Conservation (phyloP, 2,329 filamentous ascomycete species). For the Nannizziopsis arthrosporioides region DNA sequence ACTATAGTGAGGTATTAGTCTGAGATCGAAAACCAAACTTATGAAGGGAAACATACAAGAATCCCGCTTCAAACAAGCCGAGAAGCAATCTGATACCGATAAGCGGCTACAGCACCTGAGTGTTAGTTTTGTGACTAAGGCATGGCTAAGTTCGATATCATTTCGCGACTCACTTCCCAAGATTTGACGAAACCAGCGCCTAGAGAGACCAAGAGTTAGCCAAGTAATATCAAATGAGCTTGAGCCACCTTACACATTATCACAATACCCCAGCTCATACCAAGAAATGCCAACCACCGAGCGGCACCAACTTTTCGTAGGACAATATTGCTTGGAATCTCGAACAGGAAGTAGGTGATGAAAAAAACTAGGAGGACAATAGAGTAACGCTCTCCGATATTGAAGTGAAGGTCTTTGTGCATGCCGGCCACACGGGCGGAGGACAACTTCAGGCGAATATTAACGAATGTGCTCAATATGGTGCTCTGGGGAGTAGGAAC, state of each 20-base stretch:
- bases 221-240: slow-evolving; percentile 2
- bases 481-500: not conserved
- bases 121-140: not conserved
- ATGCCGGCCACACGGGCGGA: slow-evolving; percentile 55
- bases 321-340: slow-evolving; percentile 59
- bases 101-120: slow-evolving; percentile 10
- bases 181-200: slow-evolving; percentile 10
- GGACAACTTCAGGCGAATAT: slow-evolving; percentile 2
- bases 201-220: slow-evolving; percentile 11
- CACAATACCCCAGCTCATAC: slow-evolving; percentile 18
- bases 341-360: slow-evolving; percentile 58
- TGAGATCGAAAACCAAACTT: slow-evolving; percentile 26
- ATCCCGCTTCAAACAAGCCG: slow-evolving; percentile 50
- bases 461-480: no score
- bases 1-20: slow-evolving; percentile 11
- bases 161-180: slow-evolving; percentile 6
- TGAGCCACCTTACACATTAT: slow-evolving; percentile 16
- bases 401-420: slow-evolving; percentile 20
- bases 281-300: slow-evolving; percentile 21
- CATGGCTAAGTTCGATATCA: not conserved
- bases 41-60: slow-evolving; percentile 52
- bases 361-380: slow-evolving; percentile 63
- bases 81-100: slow-evolving; percentile 36
- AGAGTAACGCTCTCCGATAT: slow-evolving; percentile 27
- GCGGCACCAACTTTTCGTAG: slow-evolving; percentile 51